These are phyloP conservation scores for Penicillium sp. DNA, from an alignment of 2,329 filamentous ascomycete genomes.

Conservation along the genomic window DNA sequence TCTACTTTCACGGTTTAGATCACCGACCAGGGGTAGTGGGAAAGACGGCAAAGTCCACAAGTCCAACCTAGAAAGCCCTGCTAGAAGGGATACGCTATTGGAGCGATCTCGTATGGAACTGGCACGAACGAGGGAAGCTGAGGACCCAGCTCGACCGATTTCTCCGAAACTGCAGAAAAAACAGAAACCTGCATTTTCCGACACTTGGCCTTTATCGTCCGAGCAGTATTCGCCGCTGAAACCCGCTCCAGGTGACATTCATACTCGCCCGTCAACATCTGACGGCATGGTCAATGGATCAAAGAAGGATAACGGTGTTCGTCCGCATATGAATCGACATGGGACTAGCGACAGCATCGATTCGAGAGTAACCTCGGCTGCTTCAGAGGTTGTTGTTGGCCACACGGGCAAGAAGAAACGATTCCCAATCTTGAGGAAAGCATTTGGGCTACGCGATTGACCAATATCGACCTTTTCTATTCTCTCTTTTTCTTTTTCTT, in stretches of 20 bases:
- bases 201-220: slow-evolving; percentile 3
- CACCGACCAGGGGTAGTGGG: slow-evolving; percentile 25
- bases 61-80: slow-evolving; percentile 54
- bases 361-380: slow-evolving; percentile 17
- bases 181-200: neutral
- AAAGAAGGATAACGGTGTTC: neutral
- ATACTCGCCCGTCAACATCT: slow-evolving; percentile 10
- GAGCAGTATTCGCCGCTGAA: neutral
- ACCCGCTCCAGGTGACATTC: neutral
- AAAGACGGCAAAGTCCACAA: slow-evolving; percentile 49
- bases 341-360: slow-evolving; percentile 13
- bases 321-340: slow-evolving; percentile 8
- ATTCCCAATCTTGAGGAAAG: slow-evolving; percentile 42
- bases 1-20: slow-evolving; percentile 28
- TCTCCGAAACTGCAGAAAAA: slow-evolving; percentile 28
- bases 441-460: slow-evolving; percentile 38
- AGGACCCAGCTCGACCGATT: slow-evolving; percentile 9
- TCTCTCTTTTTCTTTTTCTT: neutral
- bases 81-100: slow-evolving; percentile 59
- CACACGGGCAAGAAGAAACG: slow-evolving; percentile 42
- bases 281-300: slow-evolving; percentile 16
- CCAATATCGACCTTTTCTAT: neutral
- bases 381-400: slow-evolving; percentile 29
- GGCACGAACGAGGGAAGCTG: slow-evolving; percentile 25
- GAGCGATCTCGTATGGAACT: slow-evolving; percentile 56